A percentile compares a stretch with the other conserved stretches of the same genome.
phyloP scores from a whole-genome alignment of 2,329 filamentous ascomycete genomes.

The Teratosphaeria viscida region DNA sequence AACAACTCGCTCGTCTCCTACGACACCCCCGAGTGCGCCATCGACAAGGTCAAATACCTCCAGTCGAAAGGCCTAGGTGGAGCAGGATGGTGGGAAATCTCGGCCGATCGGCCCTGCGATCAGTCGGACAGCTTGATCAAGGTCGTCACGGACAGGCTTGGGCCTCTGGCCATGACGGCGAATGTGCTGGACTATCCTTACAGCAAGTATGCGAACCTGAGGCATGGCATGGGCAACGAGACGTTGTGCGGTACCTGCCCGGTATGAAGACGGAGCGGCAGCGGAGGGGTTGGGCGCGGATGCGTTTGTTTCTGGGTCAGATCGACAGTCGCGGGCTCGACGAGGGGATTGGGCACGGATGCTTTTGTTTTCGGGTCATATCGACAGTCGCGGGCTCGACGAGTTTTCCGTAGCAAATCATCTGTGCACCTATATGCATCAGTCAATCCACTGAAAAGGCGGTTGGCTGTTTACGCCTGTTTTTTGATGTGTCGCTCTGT shows the following conservation, averaged over 20 bases:
- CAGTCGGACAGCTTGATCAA: constrained; percentile 49
- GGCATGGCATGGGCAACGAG: constrained; percentile 26
- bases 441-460: too few relatives aligned
- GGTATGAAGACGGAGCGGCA: background rate
- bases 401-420: too few relatives aligned
- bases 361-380: too few relatives aligned
- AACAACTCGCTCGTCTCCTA: constrained; percentile 66
- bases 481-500: too few relatives aligned
- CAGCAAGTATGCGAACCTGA: constrained; percentile 45
- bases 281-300: too few relatives aligned
- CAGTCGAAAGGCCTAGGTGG: constrained; percentile 60
- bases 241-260: background rate
- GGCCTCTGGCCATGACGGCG: constrained; percentile 34
- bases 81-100: constrained; percentile 96
- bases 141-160: constrained; percentile 29
- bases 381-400: too few relatives aligned
- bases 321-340: too few relatives aligned
- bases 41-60: constrained; percentile 63
- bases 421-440: too few relatives aligned
- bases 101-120: constrained; percentile 54
- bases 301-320: too few relatives aligned
- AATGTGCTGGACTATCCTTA: constrained; percentile 44
- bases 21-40: constrained; percentile 55
- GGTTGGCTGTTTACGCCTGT: too few relatives aligned
- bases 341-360: too few relatives aligned